Evolutionary conservation across 208 protist species (phyloP), one percentile per base, ranked within the genome.

Genomic region (Leishmania arabica): DNA sequence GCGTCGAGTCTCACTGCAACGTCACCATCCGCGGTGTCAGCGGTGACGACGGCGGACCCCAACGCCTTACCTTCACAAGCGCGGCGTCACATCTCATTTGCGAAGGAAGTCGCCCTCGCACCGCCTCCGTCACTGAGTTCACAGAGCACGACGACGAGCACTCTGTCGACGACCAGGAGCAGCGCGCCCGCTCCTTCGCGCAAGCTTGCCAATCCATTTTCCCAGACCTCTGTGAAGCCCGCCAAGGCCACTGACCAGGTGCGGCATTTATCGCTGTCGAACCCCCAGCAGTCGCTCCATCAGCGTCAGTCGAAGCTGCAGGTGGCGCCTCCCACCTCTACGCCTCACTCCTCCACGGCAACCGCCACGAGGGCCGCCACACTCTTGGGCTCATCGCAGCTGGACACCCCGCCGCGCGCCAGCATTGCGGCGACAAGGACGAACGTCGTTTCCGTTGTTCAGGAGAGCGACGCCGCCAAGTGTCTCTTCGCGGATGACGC

Each of bases 141-240:
- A 15, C 62, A 27, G n/a, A 31, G 8, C 72, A 74, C 13, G 31
- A 51, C 65, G 42, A 62, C 49, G 62, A 53, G 49, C 78, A 42
- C 60, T 75, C 8, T 68, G 3, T 24, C 64, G 3, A 72, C 66
- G 60, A 79, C 74, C 8, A 40, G 17, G 11, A 66, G 40, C 75
- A 60, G 49, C 70, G 45, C 78, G 11, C 42, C 40, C 6, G 56
- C 31, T 0, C 64, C 40, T 17, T 21, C 73, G 19, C 84, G 54
- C 51, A 90, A 87, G 54, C 66, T 86, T n/a, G 51, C 58, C 53
- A 91, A 93, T 49, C 90, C 90, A 2, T 93, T 93, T 83, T 83
- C 78, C 3, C 83, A 78, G 58, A 56, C 89, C 34, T 17, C 72
- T 9, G 68, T 74, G 9, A 53, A 42, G 21, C 27, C 66, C 6